phyloP scores from a whole-genome alignment of 805 yeast genomes.

The Sugiyamaella lignohabitans region DNA sequence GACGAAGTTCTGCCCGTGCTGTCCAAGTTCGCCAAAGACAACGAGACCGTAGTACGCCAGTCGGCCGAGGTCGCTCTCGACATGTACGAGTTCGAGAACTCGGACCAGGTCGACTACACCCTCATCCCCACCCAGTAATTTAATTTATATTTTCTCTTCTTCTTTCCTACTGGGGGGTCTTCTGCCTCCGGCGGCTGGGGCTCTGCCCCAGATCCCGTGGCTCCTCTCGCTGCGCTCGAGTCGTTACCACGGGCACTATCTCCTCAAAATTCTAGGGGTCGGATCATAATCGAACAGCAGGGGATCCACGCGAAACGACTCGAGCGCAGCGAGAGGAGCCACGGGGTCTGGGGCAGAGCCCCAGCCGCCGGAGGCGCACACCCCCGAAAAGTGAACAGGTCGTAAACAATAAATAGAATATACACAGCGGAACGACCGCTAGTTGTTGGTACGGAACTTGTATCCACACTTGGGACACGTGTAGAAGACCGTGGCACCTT shows the following conservation, averaged over 20 bases:
- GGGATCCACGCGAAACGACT: too few relatives aligned
- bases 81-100: conserved; percentile 94
- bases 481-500: conserved; percentile 97
- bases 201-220: too few relatives aligned
- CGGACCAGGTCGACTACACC: conserved; percentile 73
- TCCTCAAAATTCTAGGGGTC: too few relatives aligned
- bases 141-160: neutral
- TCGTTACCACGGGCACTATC: too few relatives aligned
- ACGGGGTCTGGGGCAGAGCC: too few relatives aligned
- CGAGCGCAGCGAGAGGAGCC: too few relatives aligned
- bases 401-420: neutral
- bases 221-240: too few relatives aligned
- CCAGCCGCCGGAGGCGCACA: too few relatives aligned
- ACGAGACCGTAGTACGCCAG: conserved; percentile 88
- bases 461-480: conserved; percentile 92
- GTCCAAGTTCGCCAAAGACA: conserved; percentile 68
- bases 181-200: too few relatives aligned
- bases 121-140: conserved; percentile 24
- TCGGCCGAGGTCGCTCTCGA: conserved; percentile 96
- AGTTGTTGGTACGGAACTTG: conserved; percentile 91
- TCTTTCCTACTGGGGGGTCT: too few relatives aligned
- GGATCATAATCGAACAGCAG: too few relatives aligned
- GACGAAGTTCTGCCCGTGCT: conserved; percentile 90
- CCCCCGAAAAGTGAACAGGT: too few relatives aligned
- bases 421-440: conserved; percentile 6